phyloP scores from a whole-genome alignment of 345 rosid species.

The Populus alba region DNA sequence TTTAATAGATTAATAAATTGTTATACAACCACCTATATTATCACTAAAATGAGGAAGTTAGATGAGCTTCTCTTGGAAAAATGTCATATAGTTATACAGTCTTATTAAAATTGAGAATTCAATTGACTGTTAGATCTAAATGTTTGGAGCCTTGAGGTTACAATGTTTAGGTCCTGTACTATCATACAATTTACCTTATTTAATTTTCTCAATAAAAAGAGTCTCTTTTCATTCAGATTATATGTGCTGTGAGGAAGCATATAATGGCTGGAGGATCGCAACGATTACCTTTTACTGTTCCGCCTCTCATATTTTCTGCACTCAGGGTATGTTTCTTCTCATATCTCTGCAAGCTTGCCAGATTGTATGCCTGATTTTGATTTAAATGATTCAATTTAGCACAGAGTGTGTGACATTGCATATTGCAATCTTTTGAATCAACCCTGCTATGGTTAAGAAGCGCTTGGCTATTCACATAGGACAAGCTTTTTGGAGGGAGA shows the following conservation, averaged over 20 bases:
- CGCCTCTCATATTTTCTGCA: constrained; percentile 81
- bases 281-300: constrained; percentile 83
- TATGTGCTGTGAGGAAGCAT: constrained; percentile 70
- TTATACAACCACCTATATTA: neutral
- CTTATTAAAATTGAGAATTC: neutral
- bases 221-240: constrained; percentile 44
- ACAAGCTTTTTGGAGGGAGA: neutral
- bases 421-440: neutral
- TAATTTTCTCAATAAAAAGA: neutral
- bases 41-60: neutral
- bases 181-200: neutral
- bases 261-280: constrained; percentile 88
- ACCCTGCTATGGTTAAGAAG: neutral
- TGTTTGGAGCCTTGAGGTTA: neutral
- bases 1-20: neutral
- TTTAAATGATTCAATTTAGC: neutral
- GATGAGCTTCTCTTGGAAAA: neutral
- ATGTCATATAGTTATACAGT: neutral
- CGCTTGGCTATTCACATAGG: neutral
- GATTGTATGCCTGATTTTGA: neutral
- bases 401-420: neutral
- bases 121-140: neutral
- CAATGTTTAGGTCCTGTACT: neutral
- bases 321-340: constrained; percentile 57
- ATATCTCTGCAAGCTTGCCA: neutral